Evolutionary conservation across 345 rosid species (phyloP).

Genomic region (Brassica carinata): DNA sequence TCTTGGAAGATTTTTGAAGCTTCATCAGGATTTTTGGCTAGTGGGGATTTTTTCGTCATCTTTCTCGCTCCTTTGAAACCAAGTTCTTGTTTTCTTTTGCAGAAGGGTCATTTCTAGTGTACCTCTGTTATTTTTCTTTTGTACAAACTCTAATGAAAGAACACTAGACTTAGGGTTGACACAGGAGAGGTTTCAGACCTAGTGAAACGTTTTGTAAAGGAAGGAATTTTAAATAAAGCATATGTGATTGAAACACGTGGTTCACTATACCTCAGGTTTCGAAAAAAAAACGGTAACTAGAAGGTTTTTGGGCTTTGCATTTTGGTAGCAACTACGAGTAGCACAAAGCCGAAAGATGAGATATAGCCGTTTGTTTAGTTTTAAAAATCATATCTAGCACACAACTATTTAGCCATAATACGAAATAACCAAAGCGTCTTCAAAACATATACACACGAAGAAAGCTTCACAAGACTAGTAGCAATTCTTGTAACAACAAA

Average conservation of each 20-base stretch:
- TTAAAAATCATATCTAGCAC: not conserved
- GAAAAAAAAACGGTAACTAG: not conserved
- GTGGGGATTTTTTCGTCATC: not conserved
- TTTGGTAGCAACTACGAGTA: not conserved
- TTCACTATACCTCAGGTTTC: no score
- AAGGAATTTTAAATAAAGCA: conserved; percentile 9
- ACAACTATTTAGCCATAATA: not conserved
- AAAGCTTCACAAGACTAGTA: not conserved
- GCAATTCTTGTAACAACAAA: conserved; percentile 4
- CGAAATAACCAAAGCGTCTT: not conserved
- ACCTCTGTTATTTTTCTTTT: conserved; percentile 28
- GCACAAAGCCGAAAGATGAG: not conserved
- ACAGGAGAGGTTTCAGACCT: conserved; percentile 6
- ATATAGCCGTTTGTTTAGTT: not conserved
- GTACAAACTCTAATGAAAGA: conserved; percentile 25
- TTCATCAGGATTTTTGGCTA: conserved; percentile 12
- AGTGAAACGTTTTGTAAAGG: conserved; percentile 24
- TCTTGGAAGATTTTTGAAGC: not conserved
- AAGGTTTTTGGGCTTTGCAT: not conserved
- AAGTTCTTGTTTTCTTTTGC: conserved; percentile 11
- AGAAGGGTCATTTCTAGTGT: conserved; percentile 27
- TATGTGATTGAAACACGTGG: not conserved
- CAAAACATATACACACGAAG: not conserved
- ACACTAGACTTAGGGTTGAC: conserved; percentile 27
- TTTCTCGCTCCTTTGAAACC: not conserved